Conservation (phyloP, 2,329 filamentous ascomycete genomes). For the Colletotrichum higginsianum region DNA sequence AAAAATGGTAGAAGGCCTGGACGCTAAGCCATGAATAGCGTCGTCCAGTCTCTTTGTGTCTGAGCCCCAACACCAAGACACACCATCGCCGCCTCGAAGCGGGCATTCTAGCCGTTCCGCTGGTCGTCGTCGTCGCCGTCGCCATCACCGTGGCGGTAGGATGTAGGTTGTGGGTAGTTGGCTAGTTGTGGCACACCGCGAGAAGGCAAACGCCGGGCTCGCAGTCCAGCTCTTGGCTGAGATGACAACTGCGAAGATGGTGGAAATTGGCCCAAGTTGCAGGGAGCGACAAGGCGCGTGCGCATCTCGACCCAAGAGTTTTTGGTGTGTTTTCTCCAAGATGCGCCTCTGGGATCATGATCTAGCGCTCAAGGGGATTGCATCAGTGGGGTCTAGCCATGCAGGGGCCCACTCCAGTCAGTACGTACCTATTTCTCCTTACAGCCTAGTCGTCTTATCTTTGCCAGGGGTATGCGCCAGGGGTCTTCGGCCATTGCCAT, state of each 20-base stretch:
- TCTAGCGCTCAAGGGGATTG: slow-evolving; percentile 10
- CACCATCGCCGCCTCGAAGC: slow-evolving; percentile 10
- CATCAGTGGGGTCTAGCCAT: slow-evolving; percentile 1
- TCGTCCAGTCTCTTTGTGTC: slow-evolving; percentile 13
- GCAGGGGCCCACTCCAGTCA: slow-evolving; percentile 13
- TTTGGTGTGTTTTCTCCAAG: slow-evolving; percentile 25
- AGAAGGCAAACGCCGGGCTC: slow-evolving; percentile 9
- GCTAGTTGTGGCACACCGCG: not conserved
- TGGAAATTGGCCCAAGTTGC: slow-evolving; percentile 29
- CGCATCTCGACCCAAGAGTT: not conserved
- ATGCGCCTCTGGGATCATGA: slow-evolving; percentile 29
- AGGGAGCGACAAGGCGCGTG: slow-evolving; percentile 22
- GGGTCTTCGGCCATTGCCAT: slow-evolving; percentile 6
- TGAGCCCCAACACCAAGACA: slow-evolving; percentile 16
- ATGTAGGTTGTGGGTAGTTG: not conserved
- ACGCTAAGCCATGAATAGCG: slow-evolving; percentile 25
- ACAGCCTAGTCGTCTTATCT: not conserved
- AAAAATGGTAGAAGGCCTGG: not conserved
- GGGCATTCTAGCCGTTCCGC: slow-evolving; percentile 16
- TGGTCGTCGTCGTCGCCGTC: slow-evolving; percentile 8
- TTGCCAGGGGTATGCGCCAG: not conserved
- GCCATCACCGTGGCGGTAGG: not conserved
- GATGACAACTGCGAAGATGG: slow-evolving; percentile 22
- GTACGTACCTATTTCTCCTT: slow-evolving; percentile 28
- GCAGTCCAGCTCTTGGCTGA: slow-evolving; percentile 2